These are phyloP conservation scores for Phytophthora macrochlamydospora DNA, from an alignment of 352 stramenopile genomes.

Conservation along the genomic window DNA sequence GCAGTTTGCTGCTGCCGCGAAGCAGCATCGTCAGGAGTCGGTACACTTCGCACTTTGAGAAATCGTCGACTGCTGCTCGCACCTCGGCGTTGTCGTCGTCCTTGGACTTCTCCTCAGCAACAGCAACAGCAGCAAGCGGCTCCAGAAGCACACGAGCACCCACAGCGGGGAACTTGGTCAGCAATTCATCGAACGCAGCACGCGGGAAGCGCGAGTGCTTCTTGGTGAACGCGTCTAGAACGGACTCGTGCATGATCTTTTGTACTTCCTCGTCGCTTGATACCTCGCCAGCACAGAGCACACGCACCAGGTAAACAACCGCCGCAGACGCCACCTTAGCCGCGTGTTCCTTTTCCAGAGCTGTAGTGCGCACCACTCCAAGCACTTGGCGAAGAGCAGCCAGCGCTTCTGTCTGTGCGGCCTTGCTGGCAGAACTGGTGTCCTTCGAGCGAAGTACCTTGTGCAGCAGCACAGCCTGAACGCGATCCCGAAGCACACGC, in stretches of 20 bases:
- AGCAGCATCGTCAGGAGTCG: conserved; percentile 72
- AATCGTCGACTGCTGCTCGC: conserved; percentile 62
- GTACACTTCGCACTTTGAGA: conserved; percentile 80
- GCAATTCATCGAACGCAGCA: conserved; percentile 70
- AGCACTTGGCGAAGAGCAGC: conserved; percentile 43
- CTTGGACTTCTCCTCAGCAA: conserved; percentile 36
- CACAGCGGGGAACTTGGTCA: conserved; percentile 54
- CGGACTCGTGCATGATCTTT: conserved; percentile 34
- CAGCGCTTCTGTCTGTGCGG: conserved; percentile 27
- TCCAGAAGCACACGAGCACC: conserved; percentile 61
- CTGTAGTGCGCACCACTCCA: conserved; percentile 49
- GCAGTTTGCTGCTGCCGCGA: conserved; percentile 31
- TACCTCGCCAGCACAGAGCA: conserved; percentile 34
- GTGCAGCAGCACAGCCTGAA: conserved; percentile 69
- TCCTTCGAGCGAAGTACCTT: conserved; percentile 74
- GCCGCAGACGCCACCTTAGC: conserved; percentile 61
- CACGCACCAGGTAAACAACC: conserved; percentile 69
- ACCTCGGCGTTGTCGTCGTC: conserved; percentile 9
- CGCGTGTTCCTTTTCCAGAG: conserved; percentile 68
- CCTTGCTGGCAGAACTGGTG: conserved; percentile 27
- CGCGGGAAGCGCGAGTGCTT: conserved; percentile 83
- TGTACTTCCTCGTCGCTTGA: conserved; percentile 30
- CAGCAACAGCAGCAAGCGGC: conserved; percentile 55
- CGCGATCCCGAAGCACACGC: conserved; percentile 74
- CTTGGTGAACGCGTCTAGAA: conserved; percentile 77